These are phyloP conservation scores for Rhizomucor pusillus DNA, from an alignment of 371 early-diverging fungal genomes.

Conservation along the genomic window DNA sequence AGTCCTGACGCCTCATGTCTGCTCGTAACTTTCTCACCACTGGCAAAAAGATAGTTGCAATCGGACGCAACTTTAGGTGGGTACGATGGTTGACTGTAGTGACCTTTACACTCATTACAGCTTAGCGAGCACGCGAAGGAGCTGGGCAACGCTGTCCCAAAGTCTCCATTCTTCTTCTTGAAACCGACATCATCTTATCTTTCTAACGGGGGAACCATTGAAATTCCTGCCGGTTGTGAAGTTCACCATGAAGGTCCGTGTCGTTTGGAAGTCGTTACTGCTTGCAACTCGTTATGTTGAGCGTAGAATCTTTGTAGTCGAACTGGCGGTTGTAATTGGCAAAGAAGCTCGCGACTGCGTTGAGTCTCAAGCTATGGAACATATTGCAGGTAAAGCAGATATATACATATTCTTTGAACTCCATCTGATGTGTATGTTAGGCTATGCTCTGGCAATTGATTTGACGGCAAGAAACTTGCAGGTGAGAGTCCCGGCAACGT, in stretches of 20 bases:
- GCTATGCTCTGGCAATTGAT: constrained; percentile 91
- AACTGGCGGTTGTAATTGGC: constrained; percentile 92
- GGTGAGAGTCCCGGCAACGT: constrained; percentile 18
- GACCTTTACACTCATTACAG: not conserved
- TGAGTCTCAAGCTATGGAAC: constrained; percentile 58
- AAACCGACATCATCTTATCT: constrained; percentile 92
- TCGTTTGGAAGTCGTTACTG: too few species aligned
- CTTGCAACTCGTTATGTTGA: not conserved
- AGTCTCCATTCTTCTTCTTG: constrained; percentile 87
- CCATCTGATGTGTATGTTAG: constrained; percentile 21
- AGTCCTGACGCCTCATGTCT: constrained; percentile 25
- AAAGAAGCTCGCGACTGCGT: constrained; percentile 77
- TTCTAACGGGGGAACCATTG: constrained; percentile 68
- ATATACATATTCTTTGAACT: not conserved
- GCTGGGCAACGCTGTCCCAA: constrained; percentile 88
- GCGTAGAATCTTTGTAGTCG: constrained; percentile 47
- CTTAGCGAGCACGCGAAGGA: constrained; percentile 87
- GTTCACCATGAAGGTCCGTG: constrained; percentile 86
- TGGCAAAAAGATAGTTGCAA: constrained; percentile 91
- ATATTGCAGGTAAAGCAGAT: constrained; percentile 55
- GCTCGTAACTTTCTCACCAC: constrained; percentile 53
- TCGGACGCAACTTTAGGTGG: constrained; percentile 82
- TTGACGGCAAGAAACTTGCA: constrained; percentile 91
- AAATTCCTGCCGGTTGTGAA: constrained; percentile 74
- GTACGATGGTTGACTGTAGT: not conserved